phyloP scores from a whole-genome alignment of 805 yeast genomes.

The Ogataea naganishii region DNA sequence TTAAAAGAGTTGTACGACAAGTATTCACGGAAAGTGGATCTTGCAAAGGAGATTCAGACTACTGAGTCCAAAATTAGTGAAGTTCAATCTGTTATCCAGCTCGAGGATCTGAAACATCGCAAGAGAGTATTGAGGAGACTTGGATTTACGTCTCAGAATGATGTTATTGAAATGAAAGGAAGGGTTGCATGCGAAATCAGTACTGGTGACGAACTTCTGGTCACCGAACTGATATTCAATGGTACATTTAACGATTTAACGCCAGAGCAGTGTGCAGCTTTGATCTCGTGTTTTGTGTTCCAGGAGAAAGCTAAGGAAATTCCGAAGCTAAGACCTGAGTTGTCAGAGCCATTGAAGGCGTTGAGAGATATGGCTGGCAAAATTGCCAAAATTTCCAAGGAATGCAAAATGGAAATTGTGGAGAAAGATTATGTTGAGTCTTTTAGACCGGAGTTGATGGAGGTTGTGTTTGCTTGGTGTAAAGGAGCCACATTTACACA shows the following conservation, averaged over 20 bases:
- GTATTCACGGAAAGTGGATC: conserved; percentile 55
- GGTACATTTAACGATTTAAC: conserved; percentile 87
- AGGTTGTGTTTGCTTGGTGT: conserved; percentile 95
- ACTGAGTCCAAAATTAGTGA: conserved; percentile 62
- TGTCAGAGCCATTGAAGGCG: conserved; percentile 85
- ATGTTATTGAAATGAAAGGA: conserved; percentile 92
- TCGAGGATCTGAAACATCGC: conserved; percentile 89
- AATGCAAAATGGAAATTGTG: conserved; percentile 80
- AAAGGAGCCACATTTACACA: conserved; percentile 93
- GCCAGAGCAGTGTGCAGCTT: conserved; percentile 87
- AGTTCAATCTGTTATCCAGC: conserved; percentile 85
- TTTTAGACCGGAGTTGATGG: conserved; percentile 92
- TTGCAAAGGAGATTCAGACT: conserved; percentile 49
- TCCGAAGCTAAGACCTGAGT: conserved; percentile 78
- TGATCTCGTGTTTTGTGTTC: conserved; percentile 91
- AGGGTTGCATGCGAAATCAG: conserved; percentile 96
- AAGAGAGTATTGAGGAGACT: conserved; percentile 88
- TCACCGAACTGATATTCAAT: conserved; percentile 90
- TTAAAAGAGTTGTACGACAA: conserved; percentile 54
- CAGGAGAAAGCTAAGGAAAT: conserved; percentile 90
- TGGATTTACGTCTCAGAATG: conserved; percentile 80
- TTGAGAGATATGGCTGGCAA: conserved; percentile 87
- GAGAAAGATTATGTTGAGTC: conserved; percentile 91
- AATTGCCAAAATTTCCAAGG: conserved; percentile 83
- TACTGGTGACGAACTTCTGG: conserved; percentile 76